Evolutionary conservation across 805 yeast species (phyloP).

Genomic region (Starmerella khaoyaiensis): DNA sequence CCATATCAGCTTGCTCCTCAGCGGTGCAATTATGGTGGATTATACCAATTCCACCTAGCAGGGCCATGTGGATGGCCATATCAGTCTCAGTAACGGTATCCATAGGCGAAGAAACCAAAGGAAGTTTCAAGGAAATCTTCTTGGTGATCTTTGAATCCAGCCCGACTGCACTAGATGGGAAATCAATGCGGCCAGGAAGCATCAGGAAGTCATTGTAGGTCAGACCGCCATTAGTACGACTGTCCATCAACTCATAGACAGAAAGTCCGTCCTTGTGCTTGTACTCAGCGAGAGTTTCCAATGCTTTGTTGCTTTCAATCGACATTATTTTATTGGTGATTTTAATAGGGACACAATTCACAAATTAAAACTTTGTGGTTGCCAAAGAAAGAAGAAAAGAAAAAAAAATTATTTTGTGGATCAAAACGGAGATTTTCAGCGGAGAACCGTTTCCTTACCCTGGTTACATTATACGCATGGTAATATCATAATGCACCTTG

Average conservation of each 20-base stretch:
- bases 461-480: too few relatives aligned
- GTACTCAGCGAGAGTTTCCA: slow-evolving; percentile 54
- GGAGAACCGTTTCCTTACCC: too few relatives aligned
- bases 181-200: slow-evolving; percentile 85
- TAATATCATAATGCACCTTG: too few relatives aligned
- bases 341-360: too few relatives aligned
- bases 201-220: slow-evolving; percentile 94
- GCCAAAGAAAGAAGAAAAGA: too few relatives aligned
- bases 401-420: too few relatives aligned
- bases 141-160: slow-evolving; percentile 83
- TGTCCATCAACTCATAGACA: slow-evolving; percentile 76
- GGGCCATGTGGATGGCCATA: slow-evolving; percentile 98
- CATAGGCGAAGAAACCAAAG: slow-evolving; percentile 97
- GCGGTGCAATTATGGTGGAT: slow-evolving; percentile 94
- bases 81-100: slow-evolving; percentile 96
- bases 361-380: too few relatives aligned
- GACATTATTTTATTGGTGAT: too few relatives aligned
- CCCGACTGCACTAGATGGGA: slow-evolving; percentile 64
- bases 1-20: slow-evolving; percentile 98
- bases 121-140: slow-evolving; percentile 80
- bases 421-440: too few relatives aligned
- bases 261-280: slow-evolving; percentile 71
- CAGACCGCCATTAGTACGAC: slow-evolving; percentile 81
- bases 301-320: slow-evolving; percentile 33
- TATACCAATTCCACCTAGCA: slow-evolving; percentile 97